Conservation (phyloP, 2,329 filamentous ascomycete species). For the Drechslerella coelobrocha region DNA sequence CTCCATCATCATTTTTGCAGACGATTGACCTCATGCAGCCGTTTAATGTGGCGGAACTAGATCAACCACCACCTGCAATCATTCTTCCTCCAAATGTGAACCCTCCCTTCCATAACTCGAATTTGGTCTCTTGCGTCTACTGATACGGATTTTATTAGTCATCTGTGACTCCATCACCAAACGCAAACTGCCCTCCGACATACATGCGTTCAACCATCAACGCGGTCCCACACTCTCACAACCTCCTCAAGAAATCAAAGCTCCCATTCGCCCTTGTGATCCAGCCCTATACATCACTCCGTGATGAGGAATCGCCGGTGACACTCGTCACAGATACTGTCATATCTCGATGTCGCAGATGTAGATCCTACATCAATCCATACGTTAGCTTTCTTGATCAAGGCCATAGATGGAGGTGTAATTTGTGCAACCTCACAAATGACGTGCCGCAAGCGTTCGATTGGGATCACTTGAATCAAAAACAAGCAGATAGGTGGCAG, state of each 20-base stretch:
- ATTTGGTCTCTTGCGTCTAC: conserved; percentile 60
- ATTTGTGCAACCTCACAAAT: conserved; percentile 99
- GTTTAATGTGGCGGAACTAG: conserved; percentile 91
- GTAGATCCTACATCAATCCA: conserved; percentile 96
- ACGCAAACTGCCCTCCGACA: conserved; percentile 89
- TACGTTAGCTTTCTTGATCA: conserved; percentile 96
- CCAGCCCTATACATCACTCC: conserved; percentile 90
- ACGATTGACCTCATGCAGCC: conserved; percentile 82
- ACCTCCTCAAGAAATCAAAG: conserved; percentile 93
- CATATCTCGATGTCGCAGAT: conserved; percentile 93
- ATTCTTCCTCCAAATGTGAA: conserved; percentile 84
- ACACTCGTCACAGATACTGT: conserved; percentile 95
- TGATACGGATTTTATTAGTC: conserved; percentile 45
- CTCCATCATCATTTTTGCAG: conserved; percentile 43
- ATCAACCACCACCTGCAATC: conserved; percentile 87
- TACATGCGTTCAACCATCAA: conserved; percentile 96
- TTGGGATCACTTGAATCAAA: conserved; percentile 92
- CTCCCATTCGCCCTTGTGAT: conserved; percentile 94
- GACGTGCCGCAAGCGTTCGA: conserved; percentile 99
- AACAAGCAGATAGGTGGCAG: conserved; percentile 90
- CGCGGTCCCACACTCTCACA: conserved; percentile 88
- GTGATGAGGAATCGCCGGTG: conserved; percentile 88
- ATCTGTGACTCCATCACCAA: conserved; percentile 75
- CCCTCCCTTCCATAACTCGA: conserved; percentile 53
- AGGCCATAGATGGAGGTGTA: conserved; percentile 97